Base-by-base conservation (phyloP, 1,139 yeast genomes). In the Suhomyces coccinellae region DNA sequence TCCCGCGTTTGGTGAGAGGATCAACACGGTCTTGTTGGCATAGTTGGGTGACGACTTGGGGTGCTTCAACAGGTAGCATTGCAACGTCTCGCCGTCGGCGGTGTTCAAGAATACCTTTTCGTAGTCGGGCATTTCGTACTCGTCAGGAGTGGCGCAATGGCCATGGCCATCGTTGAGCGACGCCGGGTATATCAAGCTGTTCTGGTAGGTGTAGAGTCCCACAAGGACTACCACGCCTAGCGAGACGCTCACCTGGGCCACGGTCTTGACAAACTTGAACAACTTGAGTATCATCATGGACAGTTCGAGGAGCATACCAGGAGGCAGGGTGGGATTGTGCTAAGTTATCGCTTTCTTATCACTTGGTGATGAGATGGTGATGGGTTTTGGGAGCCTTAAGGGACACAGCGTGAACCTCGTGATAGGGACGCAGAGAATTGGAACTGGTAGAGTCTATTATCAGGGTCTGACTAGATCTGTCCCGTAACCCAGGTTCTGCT, bases 1-100 rank as follows among this genome's bases (percentile, higher is more conserved):
- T 4, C 99, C 99, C 2, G 98, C 99, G 66, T 93, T 93, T 3
- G 99, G 99, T 36, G 90, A 85, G 45, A 90, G 73, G 28, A 93
- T 76, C 38, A 95, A 61, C 8, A 93, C 76, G 0, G 99, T 91
- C 51, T 85, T 85, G 53, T 80, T 75, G 29, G 73, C 62, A 48
- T 84, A 82, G 10, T 58, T 52, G 0, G 72, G 57, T 5, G 66
- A 56, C 12, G 58, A 58, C 3, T 62, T 54, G 54, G 82, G 80
- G 38, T 83, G 87, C 44, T 71, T 71, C 51, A 74, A 58, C 60
- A 65, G 67, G 50, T 65, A 75, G 50, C 78, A 69, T 45, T 75
- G 79, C 35, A 75, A 58, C 0, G 58, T 58, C 45, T 71, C 77
- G 1, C 86, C 87, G 58, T 93, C 99, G 3, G 68, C 63, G 0